Evolutionary conservation across 352 stramenopile species (phyloP).

Genomic region (Globisporangium emineosum): DNA sequence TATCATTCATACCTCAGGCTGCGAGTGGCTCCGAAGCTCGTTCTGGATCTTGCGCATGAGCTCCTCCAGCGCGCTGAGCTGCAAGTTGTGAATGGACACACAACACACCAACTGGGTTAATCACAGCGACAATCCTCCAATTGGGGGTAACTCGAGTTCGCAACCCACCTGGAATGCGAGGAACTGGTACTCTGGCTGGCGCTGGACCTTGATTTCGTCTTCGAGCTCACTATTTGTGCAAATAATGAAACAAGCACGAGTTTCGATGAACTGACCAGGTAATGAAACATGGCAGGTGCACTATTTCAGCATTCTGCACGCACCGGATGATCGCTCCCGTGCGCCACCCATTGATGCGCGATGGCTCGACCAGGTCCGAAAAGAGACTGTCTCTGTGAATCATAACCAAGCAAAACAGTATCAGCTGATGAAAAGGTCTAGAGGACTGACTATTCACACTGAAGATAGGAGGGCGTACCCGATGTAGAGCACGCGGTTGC

Average conservation of each 20-base stretch:
- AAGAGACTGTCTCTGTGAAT: constrained; percentile 87
- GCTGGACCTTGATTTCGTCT: constrained; percentile 74
- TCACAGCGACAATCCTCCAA: neutral
- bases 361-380: constrained; percentile 92
- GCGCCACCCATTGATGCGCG: constrained; percentile 91
- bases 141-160: too few species aligned
- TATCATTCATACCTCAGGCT: constrained; percentile 30
- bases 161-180: constrained; percentile 50
- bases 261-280: neutral
- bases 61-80: constrained; percentile 61
- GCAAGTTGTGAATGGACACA: neutral
- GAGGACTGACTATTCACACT: neutral
- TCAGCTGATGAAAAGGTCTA: neutral
- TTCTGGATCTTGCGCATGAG: constrained; percentile 69
- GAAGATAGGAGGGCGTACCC: constrained; percentile 39
- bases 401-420: neutral
- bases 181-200: constrained; percentile 54
- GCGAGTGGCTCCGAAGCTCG: constrained; percentile 37
- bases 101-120: neutral
- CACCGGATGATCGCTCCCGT: constrained; percentile 91
- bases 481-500: constrained; percentile 90
- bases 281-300: neutral
- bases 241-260: neutral
- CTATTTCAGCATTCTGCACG: neutral
- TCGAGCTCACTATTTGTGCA: constrained; percentile 67